phyloP scores from a whole-genome alignment of 1,139 yeast species.

The Saccharomycopsis crataegensis region DNA sequence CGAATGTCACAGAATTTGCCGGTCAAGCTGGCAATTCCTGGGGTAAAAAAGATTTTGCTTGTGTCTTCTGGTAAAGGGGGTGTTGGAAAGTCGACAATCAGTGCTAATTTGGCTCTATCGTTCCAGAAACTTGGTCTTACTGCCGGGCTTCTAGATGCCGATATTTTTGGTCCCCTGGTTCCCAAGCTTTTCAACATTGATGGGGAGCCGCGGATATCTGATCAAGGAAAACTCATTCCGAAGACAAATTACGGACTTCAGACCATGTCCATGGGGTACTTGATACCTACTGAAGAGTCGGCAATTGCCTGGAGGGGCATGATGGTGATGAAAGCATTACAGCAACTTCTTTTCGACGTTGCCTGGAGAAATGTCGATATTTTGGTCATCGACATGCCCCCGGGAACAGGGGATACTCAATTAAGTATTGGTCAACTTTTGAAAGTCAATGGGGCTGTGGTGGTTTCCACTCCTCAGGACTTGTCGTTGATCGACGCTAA shows the following conservation, averaged over 20 bases:
- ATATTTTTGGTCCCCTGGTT: constrained; percentile 76
- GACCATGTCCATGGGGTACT: constrained; percentile 87
- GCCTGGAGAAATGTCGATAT: constrained; percentile 70
- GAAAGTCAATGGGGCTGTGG: constrained; percentile 70
- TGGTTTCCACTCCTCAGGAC: constrained; percentile 85
- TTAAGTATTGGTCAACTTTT: constrained; percentile 72
- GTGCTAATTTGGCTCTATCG: constrained; percentile 62
- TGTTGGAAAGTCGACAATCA: constrained; percentile 52
- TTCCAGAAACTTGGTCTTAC: constrained; percentile 46
- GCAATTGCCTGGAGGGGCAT: constrained; percentile 86
- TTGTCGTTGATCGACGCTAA: constrained; percentile 76
- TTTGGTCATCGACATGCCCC: constrained; percentile 78
- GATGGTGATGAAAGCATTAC: constrained; percentile 81
- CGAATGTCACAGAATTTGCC: constrained; percentile 46
- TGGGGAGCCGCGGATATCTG: constrained; percentile 60
- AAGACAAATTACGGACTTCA: constrained; percentile 70
- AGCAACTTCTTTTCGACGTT: constrained; percentile 75
- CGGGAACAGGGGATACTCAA: constrained; percentile 90
- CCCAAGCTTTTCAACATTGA: constrained; percentile 58
- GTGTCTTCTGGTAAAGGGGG: constrained; percentile 83
- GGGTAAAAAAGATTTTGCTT: constrained; percentile 53
- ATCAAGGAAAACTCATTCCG: constrained; percentile 56
- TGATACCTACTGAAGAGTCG: constrained; percentile 54
- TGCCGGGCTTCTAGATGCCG: constrained; percentile 73
- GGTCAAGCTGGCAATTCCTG: constrained; percentile 46